Evolutionary conservation across 169 alveolate genomes (phyloP), one percentile per base, ranked within the genome.

Genomic region (Cryptosporidium ubiquitum): DNA sequence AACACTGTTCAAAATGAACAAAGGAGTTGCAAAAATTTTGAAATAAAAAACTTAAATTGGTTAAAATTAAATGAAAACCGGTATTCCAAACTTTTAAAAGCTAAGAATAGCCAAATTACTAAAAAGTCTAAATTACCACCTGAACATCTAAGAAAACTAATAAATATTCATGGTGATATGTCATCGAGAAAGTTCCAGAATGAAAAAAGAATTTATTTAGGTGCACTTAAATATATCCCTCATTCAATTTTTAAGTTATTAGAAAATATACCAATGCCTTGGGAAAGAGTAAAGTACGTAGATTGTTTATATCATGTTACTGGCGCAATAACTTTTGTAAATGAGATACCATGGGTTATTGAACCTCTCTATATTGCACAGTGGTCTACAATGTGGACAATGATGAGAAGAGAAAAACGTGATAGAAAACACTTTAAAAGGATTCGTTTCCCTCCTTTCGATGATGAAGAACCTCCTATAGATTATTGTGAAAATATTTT

Each of bases 381-480:
- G 92, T 98, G 99, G 99, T 99, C 99, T 10, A 97, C 99, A 18
- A 97, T 97, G 99, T 99, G 99, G 99, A 97, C 98, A 33, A 96
- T 98, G 99, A 99, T 99, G 99, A 95, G 99, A 91, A 95, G 99
- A 85, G 99, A 98, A 93, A 97, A 98, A 93, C 94, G 99, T 75
- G 99, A 99, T 93, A 93, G 99, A 60, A 94, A 99, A 14, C 99
- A 99, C 94, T 99, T 99, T 95, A 99, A 99, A 94, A 96, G 99
- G 91, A 98, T 99, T 99, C 94, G 99, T 85, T 98, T 98, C 85
- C 99, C 99, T 1, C 99, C 99, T 42, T 99, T 99, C 91, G 99
- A 99, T 93, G 99, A 99, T 91, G 99, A 99, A 94, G 99, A 99
- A 85, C 99, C 99, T 26, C 99, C 99, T 20, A 93, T 99, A 58